Conservation (phyloP, 495 filamentous ascomycete species). For the Collariella sp. region DNA sequence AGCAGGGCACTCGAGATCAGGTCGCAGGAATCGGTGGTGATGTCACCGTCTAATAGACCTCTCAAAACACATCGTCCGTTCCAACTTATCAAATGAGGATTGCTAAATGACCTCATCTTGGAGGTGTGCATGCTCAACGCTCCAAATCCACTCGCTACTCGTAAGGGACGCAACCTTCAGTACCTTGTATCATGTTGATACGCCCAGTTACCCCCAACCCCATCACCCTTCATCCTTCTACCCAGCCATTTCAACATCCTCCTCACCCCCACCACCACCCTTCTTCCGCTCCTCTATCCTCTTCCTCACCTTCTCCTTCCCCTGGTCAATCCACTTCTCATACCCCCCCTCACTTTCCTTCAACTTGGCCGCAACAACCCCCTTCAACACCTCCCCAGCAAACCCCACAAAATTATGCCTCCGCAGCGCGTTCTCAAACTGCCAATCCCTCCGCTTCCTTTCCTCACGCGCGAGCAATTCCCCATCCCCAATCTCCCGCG, state of each 20-base stretch:
- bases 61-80: background rate
- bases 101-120: no score
- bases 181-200: background rate
- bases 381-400: constrained; percentile 82
- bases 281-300: constrained; percentile 48
- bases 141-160: background rate
- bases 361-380: constrained; percentile 65
- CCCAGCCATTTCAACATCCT: constrained; percentile 39
- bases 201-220: background rate
- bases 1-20: no score
- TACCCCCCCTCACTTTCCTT: constrained; percentile 56
- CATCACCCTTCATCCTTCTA: constrained; percentile 11
- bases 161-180: background rate
- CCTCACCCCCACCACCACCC: constrained; percentile 26
- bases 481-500: constrained; percentile 71
- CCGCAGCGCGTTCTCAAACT: constrained; percentile 90
- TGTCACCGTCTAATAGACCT: no score
- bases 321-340: constrained; percentile 70
- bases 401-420: constrained; percentile 96
- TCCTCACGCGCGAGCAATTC: constrained; percentile 74
- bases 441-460: constrained; percentile 76
- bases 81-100: background rate
- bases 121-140: background rate
- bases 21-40: no score
- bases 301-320: constrained; percentile 60